These are phyloP conservation scores for Cucurbita ficifolia DNA, from an alignment of 306 rosid species.

Conservation along the genomic window DNA sequence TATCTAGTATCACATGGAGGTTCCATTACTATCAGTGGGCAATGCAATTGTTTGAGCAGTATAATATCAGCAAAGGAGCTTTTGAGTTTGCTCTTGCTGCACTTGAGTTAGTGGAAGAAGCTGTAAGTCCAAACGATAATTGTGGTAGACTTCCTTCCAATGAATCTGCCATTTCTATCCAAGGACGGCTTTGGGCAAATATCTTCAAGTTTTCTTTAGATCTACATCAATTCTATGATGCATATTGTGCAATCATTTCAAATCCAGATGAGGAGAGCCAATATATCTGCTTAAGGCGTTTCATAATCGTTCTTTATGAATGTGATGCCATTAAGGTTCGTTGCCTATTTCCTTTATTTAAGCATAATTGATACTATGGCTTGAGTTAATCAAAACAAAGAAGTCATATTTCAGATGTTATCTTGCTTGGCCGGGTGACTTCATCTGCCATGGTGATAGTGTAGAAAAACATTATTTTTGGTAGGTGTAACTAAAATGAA, in stretches of 20 bases:
- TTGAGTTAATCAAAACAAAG: neutral
- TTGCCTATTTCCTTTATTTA: neutral
- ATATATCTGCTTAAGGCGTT: conserved; percentile 79
- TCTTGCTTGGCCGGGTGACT: neutral
- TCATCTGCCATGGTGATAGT: neutral
- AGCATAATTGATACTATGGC: neutral
- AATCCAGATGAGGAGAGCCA: conserved; percentile 97
- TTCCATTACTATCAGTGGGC: conserved; percentile 85
- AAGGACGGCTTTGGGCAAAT: conserved; percentile 91
- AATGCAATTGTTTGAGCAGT: conserved; percentile 85
- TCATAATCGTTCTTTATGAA: conserved; percentile 76
- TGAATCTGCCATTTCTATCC: conserved; percentile 51
- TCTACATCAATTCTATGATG: conserved; percentile 62
- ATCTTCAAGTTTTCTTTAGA: conserved; percentile 82
- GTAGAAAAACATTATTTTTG: neutral
- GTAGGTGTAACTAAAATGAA: neutral
- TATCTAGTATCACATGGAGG: conserved; percentile 53
- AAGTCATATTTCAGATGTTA: neutral
- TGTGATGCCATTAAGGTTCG: conserved; percentile 68
- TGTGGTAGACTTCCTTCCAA: conserved; percentile 18
- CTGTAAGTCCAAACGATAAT: conserved; percentile 19
- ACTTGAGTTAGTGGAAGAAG: conserved; percentile 92
- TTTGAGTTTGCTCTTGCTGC: conserved; percentile 96
- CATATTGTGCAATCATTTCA: conserved; percentile 87
- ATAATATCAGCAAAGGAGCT: conserved; percentile 75